Evolutionary conservation across 495 filamentous ascomycete genomes (phyloP).

Genomic region (Penicillium robsamsonii): DNA sequence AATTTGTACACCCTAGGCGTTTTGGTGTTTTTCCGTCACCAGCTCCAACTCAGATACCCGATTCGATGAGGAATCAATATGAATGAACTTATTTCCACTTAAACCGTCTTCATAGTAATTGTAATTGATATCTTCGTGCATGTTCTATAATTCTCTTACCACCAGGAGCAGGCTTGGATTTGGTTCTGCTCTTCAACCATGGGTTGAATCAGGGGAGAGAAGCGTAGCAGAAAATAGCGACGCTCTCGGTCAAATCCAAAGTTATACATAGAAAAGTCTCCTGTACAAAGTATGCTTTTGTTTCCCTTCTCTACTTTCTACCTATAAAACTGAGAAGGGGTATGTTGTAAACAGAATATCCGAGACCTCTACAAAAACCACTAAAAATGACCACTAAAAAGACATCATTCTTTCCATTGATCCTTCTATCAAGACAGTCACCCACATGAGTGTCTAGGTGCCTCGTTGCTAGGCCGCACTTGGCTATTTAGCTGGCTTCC

Average conservation of each 20-base stretch:
- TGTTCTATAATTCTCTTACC: neutral
- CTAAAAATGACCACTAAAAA: no score
- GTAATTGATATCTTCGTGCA: neutral
- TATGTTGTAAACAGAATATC: no score
- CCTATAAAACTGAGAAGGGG: no score
- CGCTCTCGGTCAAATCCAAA: neutral
- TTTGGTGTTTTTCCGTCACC: constrained; percentile 1
- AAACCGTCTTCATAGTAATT: neutral
- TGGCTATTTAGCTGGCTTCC: no score
- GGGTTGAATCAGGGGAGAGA: neutral
- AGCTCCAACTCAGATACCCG: constrained; percentile 12
- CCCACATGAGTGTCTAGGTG: no score
- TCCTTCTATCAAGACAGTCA: neutral
- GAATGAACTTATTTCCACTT: constrained; percentile 2
- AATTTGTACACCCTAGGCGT: neutral
- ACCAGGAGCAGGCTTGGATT: neutral
- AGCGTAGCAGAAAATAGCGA: neutral
- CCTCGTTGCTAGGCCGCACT: no score
- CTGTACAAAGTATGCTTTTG: no score
- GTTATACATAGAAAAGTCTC: no score
- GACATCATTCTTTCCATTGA: neutral
- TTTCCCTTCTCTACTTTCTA: no score
- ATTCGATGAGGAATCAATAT: constrained; percentile 12
- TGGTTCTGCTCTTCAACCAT: neutral
- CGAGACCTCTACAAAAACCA: no score